Conservation (phyloP, 2,329 filamentous ascomycete genomes). For the Talaromyces sp. region DNA sequence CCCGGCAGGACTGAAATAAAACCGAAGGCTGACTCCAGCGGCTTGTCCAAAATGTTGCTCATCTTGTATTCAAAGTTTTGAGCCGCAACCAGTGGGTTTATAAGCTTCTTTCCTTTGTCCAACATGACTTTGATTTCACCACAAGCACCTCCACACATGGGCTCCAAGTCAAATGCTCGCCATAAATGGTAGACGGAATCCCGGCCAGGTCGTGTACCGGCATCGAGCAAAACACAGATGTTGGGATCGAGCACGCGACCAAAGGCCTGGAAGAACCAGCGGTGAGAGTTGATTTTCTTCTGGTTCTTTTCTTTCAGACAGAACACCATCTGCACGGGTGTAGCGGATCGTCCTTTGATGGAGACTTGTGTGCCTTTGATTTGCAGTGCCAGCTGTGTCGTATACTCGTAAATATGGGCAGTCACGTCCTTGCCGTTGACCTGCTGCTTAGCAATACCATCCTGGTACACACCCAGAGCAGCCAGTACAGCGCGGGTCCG, state of each 20-base stretch:
- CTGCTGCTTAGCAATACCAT: constrained; percentile 96
- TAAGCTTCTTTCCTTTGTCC: constrained; percentile 73
- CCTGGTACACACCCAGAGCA: constrained; percentile 93
- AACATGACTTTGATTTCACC: constrained; percentile 99
- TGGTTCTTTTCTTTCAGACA: constrained; percentile 99
- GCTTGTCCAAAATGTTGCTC: constrained; percentile 98
- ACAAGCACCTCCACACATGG: constrained; percentile 94
- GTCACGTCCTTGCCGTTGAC: constrained; percentile 96
- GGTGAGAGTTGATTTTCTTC: constrained; percentile 99
- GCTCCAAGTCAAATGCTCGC: constrained; percentile 97
- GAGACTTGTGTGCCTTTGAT: constrained; percentile 86
- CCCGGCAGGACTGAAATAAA: constrained; percentile 96
- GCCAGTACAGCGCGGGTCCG: constrained; percentile 84
- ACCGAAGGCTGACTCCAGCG: constrained; percentile 91
- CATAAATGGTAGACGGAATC: constrained; percentile 97
- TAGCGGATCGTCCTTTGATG: constrained; percentile 72
- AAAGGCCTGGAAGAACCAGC: constrained; percentile 99
- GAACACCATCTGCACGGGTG: constrained; percentile 94
- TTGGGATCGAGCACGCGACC: constrained; percentile 88
- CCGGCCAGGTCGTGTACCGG: constrained; percentile 87
- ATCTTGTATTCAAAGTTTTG: constrained; percentile 99
- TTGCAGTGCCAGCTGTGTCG: constrained; percentile 60
- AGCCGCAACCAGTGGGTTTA: constrained; percentile 90
- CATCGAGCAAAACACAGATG: constrained; percentile 92
- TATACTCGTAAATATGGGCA: constrained; percentile 86